Conservation (phyloP, 352 stramenopile genomes). For the Pythium guiyangense region DNA sequence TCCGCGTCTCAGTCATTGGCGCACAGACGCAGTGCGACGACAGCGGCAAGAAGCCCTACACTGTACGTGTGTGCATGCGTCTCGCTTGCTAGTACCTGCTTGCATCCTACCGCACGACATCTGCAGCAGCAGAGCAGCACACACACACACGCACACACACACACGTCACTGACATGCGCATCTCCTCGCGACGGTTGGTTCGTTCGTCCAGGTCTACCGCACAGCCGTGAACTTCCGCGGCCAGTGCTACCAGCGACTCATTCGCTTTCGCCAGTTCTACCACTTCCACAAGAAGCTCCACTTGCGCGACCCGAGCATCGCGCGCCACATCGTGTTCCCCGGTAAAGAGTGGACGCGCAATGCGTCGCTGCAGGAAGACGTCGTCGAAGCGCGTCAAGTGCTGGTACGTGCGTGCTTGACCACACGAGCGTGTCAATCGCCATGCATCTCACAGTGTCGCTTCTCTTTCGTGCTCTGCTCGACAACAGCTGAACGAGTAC, state of each 20-base stretch:
- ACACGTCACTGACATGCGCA: background rate
- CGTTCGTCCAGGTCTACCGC: slow-evolving; percentile 44
- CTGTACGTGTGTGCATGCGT: slow-evolving; percentile 19
- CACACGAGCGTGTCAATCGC: background rate
- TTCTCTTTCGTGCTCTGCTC: too few relatives aligned
- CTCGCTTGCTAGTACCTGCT: background rate
- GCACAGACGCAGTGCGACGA: slow-evolving; percentile 38
- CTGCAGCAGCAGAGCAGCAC: too few relatives aligned
- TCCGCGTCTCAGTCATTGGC: slow-evolving; percentile 65
- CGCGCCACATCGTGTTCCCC: slow-evolving; percentile 34
- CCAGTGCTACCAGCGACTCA: slow-evolving; percentile 66
- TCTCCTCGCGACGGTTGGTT: background rate
- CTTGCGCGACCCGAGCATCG: too few relatives aligned
- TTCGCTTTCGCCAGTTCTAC: too few relatives aligned
- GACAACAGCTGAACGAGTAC: slow-evolving; percentile 44
- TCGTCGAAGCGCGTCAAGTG: slow-evolving; percentile 65
- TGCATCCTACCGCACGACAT: background rate
- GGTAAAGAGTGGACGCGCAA: slow-evolving; percentile 52
- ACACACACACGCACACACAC: too few relatives aligned
- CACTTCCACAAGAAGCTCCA: too few relatives aligned
- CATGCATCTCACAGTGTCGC: background rate
- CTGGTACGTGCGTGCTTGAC: slow-evolving; percentile 27
- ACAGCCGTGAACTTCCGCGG: slow-evolving; percentile 63
- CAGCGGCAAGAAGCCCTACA: slow-evolving; percentile 43
- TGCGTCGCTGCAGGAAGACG: slow-evolving; percentile 41